Evolutionary conservation across 352 stramenopile genomes (phyloP).

Genomic region (Globisporangium carolinianum): DNA sequence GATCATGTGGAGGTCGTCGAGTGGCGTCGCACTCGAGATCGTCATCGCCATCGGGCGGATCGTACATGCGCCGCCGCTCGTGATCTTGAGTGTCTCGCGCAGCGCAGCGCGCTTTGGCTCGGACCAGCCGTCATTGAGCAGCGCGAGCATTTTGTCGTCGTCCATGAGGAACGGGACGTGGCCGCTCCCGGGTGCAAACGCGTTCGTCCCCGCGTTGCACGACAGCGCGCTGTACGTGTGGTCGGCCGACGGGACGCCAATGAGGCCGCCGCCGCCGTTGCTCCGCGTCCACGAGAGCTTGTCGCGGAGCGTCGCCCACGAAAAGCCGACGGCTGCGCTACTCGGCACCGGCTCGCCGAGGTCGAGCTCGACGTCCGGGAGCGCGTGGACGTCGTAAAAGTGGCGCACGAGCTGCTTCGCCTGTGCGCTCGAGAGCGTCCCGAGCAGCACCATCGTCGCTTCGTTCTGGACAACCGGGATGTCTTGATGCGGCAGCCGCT

Average conservation of each 20-base stretch:
- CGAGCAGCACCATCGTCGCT: conserved; percentile 57
- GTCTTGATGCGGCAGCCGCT: conserved; percentile 62
- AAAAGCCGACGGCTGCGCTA: conserved; percentile 22
- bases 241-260: conserved; percentile 54
- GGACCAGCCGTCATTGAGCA: conserved; percentile 72
- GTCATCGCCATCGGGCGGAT: conserved; percentile 79
- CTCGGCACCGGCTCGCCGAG: conserved; percentile 55
- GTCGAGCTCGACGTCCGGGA: conserved; percentile 58
- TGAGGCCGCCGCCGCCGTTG: conserved; percentile 52
- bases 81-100: conserved; percentile 59
- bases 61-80: conserved; percentile 42
- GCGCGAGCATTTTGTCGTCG: conserved; percentile 66
- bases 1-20: conserved; percentile 87
- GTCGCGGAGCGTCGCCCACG: conserved; percentile 57
- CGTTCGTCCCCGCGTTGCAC: conserved; percentile 15
- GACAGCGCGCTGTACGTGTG: conserved; percentile 63
- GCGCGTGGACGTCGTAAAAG: conserved; percentile 42
- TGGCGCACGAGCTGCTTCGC: conserved; percentile 56
- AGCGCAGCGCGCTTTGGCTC: conserved; percentile 52
- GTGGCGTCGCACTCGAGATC: conserved; percentile 67
- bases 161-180: conserved; percentile 77
- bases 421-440: conserved; percentile 49
- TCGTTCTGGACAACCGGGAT: conserved; percentile 71
- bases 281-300: conserved; percentile 34
- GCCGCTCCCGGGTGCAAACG: conserved; percentile 4